Evolutionary conservation across 2,329 filamentous ascomycete species (phyloP), one percentile per base, ranked within the genome.

Genomic region (Penicillium janthinellum): DNA sequence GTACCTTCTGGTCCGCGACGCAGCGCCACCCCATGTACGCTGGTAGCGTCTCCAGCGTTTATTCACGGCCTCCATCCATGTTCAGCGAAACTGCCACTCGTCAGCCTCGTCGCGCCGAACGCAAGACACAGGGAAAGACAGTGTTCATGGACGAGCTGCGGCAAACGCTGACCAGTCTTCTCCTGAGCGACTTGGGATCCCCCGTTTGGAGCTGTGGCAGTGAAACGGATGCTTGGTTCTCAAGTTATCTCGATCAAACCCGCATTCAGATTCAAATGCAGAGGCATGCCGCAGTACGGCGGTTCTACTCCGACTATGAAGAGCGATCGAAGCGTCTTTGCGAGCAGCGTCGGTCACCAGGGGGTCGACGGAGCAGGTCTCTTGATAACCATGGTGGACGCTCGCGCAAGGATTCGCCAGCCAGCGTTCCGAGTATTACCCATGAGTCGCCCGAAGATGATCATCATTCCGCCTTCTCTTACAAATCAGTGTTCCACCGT

Each of bases 161-260:
- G 67, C 90, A 93, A 71, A 90, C 88, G 0, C 79, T 98, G 41
- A 94, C 89, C 1, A 93, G 92, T 64, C 81, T 99, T 17, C 79
- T 98, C 1, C 79, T 98, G 28, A 98, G 94, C 52, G 95, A 99
- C 73, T 82, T 98, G 4, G 92, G 93, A 5, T 92, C 89, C 42
- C 85, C 91, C 34, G 89, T 97, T 1, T 95, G 96, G 75, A 87
- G 88, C n/a, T 86, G 86, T 53, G 95, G 95, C 3, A 96, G 92
- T 44, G 95, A 99, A 78, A 98, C 94, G 0, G 95, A 98, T 73
- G 83, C 83, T 3, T 97, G 94, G 90, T 95, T 97, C 66, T 75
- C 68, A 64, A 83, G 79, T 58, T 77, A 79, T 5, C 67, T 81
- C 10, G 84, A 85, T 78, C 82, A 69, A 77, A 81, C 65, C 76